Evolutionary conservation across 2,329 filamentous ascomycete species (phyloP).

Genomic region (Cordyceps tenuipes): DNA sequence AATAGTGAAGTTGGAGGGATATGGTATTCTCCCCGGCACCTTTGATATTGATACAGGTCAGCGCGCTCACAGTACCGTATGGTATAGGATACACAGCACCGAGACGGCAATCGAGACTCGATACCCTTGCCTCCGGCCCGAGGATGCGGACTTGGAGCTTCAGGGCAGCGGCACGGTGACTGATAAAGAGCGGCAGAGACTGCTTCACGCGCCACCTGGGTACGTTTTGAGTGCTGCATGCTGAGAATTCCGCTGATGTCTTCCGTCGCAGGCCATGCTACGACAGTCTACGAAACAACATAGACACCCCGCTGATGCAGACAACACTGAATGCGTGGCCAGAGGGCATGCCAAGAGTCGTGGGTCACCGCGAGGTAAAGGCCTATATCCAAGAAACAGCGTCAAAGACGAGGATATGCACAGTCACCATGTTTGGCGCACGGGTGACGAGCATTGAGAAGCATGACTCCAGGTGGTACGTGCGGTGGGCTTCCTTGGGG

Average conservation of each 20-base stretch:
- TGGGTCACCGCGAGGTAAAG: conserved; percentile 34
- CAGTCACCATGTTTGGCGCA: neutral
- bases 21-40: conserved; percentile 23
- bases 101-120: neutral
- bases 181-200: neutral
- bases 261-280: conserved; percentile 40
- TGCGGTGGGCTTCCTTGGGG: neutral
- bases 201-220: neutral
- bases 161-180: neutral
- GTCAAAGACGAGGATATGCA: neutral
- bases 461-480: neutral
- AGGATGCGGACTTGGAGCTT: neutral
- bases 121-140: neutral
- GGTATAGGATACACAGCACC: neutral
- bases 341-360: conserved; percentile 48
- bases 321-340: conserved; percentile 44
- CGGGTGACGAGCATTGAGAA: neutral
- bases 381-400: neutral
- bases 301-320: conserved; percentile 50
- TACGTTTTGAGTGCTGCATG: neutral
- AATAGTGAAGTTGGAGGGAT: conserved; percentile 27
- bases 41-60: neutral
- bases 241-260: conserved; percentile 20
- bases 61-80: too few relatives aligned
- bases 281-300: conserved; percentile 60